phyloP scores from a whole-genome alignment of 1,139 yeast genomes.

The Pichia sp. region DNA sequence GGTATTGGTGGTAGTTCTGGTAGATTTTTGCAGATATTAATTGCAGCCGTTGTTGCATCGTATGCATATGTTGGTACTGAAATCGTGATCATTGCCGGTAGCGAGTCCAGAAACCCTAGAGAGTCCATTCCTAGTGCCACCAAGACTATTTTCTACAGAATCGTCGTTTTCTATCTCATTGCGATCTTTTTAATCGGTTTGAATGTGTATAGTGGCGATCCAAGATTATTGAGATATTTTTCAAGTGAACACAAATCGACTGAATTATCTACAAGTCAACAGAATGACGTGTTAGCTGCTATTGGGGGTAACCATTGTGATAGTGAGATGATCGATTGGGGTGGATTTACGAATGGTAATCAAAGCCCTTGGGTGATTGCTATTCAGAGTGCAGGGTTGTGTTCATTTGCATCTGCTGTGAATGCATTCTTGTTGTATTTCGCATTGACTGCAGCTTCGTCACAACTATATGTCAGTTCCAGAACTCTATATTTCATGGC shows the following conservation, averaged over 20 bases:
- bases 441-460: slow-evolving; percentile 75
- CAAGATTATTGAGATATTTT: slow-evolving; percentile 57
- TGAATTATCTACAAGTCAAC: slow-evolving; percentile 1
- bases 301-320: slow-evolving; percentile 35
- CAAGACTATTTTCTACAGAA: slow-evolving; percentile 69
- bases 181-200: slow-evolving; percentile 72
- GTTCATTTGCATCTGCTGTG: slow-evolving; percentile 58
- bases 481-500: slow-evolving; percentile 77
- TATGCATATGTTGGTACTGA: slow-evolving; percentile 83
- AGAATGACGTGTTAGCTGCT: slow-evolving; percentile 23
- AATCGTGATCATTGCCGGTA: slow-evolving; percentile 80
- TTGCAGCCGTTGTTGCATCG: slow-evolving; percentile 63
- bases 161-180: slow-evolving; percentile 63
- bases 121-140: slow-evolving; percentile 79
- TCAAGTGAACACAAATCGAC: slow-evolving; percentile 8
- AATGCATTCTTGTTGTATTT: slow-evolving; percentile 70
- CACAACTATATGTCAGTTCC: slow-evolving; percentile 77
- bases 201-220: slow-evolving; percentile 74
- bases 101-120: slow-evolving; percentile 82
- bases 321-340: slow-evolving; percentile 38
- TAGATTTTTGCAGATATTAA: slow-evolving; percentile 59
- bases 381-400: slow-evolving; percentile 63
- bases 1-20: slow-evolving; percentile 69
- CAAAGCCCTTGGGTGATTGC: slow-evolving; percentile 85
- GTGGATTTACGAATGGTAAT: slow-evolving; percentile 56